A percentile compares a stretch with the other conserved stretches of the same genome.
Conservation (phyloP, 2,329 filamentous ascomycete species). For the Trichoderma sp. region DNA sequence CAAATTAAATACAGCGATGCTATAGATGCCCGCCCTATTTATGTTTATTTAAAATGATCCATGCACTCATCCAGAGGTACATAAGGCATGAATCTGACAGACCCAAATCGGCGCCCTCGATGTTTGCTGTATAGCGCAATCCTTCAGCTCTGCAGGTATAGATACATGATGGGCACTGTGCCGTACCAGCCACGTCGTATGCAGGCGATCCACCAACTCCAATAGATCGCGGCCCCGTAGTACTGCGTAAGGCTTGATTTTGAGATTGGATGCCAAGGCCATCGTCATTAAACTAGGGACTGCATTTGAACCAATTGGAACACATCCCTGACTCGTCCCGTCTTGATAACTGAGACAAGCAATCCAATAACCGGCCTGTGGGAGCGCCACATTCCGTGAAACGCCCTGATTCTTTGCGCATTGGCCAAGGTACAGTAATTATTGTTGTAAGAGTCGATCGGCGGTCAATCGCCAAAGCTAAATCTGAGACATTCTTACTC, state of each 20-base stretch:
- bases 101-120: neutral
- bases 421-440: neutral
- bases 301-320: neutral
- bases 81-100: neutral
- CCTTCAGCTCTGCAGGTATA: neutral
- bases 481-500: conserved; percentile 7
- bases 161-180: neutral
- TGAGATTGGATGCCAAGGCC: neutral
- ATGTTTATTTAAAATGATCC: neutral
- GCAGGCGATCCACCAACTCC: neutral
- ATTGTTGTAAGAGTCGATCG: neutral
- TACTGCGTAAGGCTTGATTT: neutral
- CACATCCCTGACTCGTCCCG: neutral
- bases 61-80: neutral
- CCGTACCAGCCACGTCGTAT: neutral
- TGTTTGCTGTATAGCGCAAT: neutral
- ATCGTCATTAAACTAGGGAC: neutral
- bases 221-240: neutral
- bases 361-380: neutral
- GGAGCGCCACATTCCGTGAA: neutral
- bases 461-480: neutral
- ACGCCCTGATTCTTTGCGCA: neutral
- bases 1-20: neutral
- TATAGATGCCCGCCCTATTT: neutral
- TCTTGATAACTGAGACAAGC: neutral